Conservation (phyloP, 495 filamentous ascomycete species). For the Stereocaulon alpinum region DNA sequence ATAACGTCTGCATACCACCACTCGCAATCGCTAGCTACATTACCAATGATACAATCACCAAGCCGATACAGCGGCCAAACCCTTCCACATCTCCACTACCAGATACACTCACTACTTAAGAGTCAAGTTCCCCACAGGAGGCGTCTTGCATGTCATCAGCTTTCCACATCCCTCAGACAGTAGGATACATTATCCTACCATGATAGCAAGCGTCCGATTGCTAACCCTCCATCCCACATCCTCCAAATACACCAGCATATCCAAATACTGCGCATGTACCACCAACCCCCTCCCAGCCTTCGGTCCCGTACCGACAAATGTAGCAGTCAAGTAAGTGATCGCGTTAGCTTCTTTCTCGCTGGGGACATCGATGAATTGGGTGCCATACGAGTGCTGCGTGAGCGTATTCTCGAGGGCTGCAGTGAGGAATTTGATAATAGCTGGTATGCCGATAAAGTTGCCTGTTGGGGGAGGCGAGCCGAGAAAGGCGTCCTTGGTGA, state of each 20-base stretch:
- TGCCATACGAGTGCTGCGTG: constrained; percentile 1
- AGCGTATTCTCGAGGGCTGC: background rate
- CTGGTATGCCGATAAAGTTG: background rate
- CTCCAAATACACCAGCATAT: background rate
- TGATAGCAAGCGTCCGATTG: background rate
- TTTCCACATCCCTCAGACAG: no score
- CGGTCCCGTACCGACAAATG: background rate
- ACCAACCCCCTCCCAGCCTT: background rate
- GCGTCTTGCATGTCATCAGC: no score
- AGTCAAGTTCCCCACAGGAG: no score
- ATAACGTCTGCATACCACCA: no score
- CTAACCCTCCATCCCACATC: background rate
- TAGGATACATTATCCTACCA: background rate
- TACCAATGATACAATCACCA: no score
- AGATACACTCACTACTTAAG: no score
- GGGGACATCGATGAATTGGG: background rate
- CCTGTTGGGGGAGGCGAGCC: background rate
- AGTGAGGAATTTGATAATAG: background rate
- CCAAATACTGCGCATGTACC: background rate
- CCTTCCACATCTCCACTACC: no score
- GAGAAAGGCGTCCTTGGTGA: background rate
- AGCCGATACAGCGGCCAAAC: no score
- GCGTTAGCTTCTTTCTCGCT: background rate
- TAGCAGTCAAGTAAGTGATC: background rate
- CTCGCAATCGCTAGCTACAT: no score